Base-by-base conservation (phyloP, 2,329 filamentous ascomycete species). In the Fusarium chlamydosporum region DNA sequence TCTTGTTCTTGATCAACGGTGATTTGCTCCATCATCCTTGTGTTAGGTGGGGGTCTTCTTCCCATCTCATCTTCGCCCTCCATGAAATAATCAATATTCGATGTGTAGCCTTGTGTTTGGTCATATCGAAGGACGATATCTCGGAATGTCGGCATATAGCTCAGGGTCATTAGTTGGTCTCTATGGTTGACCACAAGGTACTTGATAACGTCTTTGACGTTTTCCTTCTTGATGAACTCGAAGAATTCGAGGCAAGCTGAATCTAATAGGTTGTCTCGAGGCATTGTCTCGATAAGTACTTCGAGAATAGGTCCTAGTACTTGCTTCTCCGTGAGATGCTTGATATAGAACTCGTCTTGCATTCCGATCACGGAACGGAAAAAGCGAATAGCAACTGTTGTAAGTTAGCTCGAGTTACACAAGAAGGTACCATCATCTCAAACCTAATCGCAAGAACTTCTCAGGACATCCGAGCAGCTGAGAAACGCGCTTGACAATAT, bases 171-270 rank as follows among this genome's bases (percentile, higher is more conserved):
- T 46, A 98, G 79, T 75, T 90, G 91, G 15, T 95, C 92, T 23
- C 94, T 89, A 75, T 95, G 94, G 53, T 91, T 92, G 71, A 93
- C 91, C 12, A 97, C 93, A 23, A 98, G 82, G 76, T 97, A 92
- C 67, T 90, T 89, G 58, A 97, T 89, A 46, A 97, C 83, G 15
- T 92, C 89, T 77, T 94, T 96, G 74, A 94, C 86, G 56, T 89
- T 89, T 73, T 96, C 92, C 76, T 90, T 89, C 76, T 91, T 93
- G 74, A 98, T 92, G 75, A 91, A 94, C 74, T 97, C 94, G 70
- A 99, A 98, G 42, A 99, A 87, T 75, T 99, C 96, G 11, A 98
- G 85, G 73, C 93, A 97, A 10, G 94, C 95, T 1, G 95, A 98
- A 78, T 96, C 96, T 33, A 98, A 85, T 4, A 99, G 85, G 72